phyloP scores from a whole-genome alignment of 2,329 filamentous ascomycete species.

The Cladosporium sp. region DNA sequence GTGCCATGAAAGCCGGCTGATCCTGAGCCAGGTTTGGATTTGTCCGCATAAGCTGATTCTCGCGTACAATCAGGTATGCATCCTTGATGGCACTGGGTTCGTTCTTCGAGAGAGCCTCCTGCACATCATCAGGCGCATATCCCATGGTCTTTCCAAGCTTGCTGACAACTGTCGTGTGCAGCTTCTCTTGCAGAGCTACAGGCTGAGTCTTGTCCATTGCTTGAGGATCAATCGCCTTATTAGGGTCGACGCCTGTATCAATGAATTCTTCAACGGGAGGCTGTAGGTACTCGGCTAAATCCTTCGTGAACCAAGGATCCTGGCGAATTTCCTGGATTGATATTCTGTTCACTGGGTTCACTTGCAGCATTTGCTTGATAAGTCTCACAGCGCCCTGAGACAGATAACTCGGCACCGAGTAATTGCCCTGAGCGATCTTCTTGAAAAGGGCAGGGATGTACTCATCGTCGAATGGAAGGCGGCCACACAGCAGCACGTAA shows the following conservation, averaged over 20 bases:
- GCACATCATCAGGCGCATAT: conserved; percentile 90
- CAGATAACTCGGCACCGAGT: conserved; percentile 89
- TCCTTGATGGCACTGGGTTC: conserved; percentile 99
- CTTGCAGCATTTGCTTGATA: conserved; percentile 91
- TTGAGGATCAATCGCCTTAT: conserved; percentile 82
- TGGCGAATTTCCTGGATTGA: conserved; percentile 91
- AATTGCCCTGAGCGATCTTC: conserved; percentile 94
- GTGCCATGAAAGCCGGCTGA: conserved; percentile 56
- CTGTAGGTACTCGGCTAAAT: conserved; percentile 82
- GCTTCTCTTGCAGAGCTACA: conserved; percentile 77
- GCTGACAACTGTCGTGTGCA: conserved; percentile 88
- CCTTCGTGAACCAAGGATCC: conserved; percentile 90
- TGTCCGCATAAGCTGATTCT: conserved; percentile 95
- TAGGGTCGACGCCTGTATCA: conserved; percentile 90
- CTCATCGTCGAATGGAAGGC: conserved; percentile 93
- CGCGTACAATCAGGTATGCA: conserved; percentile 94
- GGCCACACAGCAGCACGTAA: conserved; percentile 64
- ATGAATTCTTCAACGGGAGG: conserved; percentile 88
- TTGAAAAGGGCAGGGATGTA: conserved; percentile 97
- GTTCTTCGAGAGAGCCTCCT: conserved; percentile 85
- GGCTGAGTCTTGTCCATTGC: conserved; percentile 79
- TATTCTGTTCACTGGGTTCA: conserved; percentile 90
- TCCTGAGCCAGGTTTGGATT: conserved; percentile 65
- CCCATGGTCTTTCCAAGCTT: conserved; percentile 99
- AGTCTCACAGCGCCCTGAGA: conserved; percentile 77